Percentiles rank a stretch among this genome's conserved stretches.
Conservation (phyloP, 2,329 filamentous ascomycete genomes). For the Nothophaeocryptopus gaeumannii region DNA sequence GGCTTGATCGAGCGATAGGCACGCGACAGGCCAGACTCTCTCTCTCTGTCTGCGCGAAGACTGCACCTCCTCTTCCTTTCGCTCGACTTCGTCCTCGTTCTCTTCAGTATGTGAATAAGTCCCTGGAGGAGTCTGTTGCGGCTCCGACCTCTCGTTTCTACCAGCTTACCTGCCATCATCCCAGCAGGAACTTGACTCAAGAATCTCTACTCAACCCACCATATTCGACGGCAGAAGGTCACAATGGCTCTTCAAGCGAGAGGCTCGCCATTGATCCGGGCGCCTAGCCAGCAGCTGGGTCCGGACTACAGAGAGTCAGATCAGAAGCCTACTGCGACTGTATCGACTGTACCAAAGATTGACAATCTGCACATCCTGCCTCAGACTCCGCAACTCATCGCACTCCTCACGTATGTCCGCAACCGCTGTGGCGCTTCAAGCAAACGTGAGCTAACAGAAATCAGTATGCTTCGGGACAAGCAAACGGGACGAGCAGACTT, state of each 20-base stretch:
- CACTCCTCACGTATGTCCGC: constrained; percentile 85
- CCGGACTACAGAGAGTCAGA: constrained; percentile 72
- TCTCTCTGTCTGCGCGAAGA: not conserved
- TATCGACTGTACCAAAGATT: constrained; percentile 76
- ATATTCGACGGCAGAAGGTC: not conserved
- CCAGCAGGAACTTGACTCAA: not conserved
- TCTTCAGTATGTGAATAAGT: constrained; percentile 11
- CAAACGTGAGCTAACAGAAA: constrained; percentile 5
- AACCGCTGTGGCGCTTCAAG: not conserved
- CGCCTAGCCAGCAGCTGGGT: constrained; percentile 64
- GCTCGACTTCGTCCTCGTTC: not conserved
- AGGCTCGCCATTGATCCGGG: constrained; percentile 27
- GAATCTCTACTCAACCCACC: not conserved
- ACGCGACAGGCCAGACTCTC: constrained; percentile 2
- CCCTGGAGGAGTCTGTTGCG: not conserved
- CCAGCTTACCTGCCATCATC: not conserved
- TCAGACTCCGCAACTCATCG: constrained; percentile 95
- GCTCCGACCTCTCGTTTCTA: not conserved
- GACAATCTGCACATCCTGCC: constrained; percentile 87
- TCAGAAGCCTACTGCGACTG: constrained; percentile 68
- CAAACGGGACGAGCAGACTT: constrained; percentile 90
- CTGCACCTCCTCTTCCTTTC: constrained; percentile 1
- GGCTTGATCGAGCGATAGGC: not conserved
- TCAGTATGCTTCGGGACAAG: constrained; percentile 90
- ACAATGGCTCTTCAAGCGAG: constrained; percentile 14